Evolutionary conservation across 139 green algal species (phyloP).

Genomic region (Chlorella sp.): DNA sequence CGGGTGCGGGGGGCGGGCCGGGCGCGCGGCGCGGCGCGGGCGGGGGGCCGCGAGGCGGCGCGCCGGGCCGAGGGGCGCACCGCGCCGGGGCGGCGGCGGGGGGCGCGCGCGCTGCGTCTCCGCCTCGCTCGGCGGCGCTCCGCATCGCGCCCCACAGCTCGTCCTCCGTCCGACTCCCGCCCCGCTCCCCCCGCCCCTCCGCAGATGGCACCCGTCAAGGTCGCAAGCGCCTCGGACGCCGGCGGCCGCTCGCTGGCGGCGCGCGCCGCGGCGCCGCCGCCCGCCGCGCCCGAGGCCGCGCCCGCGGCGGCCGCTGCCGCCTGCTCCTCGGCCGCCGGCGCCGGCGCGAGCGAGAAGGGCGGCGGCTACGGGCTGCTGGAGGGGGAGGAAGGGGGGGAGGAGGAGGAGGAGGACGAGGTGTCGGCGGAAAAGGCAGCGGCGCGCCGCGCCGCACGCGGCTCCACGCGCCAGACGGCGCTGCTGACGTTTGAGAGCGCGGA

Average conservation of each 20-base stretch:
- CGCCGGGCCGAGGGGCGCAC: too few species aligned
- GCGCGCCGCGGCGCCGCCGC: background rate
- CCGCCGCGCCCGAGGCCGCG: background rate
- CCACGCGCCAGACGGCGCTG: constrained; percentile 3
- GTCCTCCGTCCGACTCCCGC: too few species aligned
- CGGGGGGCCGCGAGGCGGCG: too few species aligned
- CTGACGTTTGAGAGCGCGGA: constrained; percentile 17
- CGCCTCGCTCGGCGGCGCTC: too few species aligned
- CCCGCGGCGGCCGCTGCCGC: background rate
- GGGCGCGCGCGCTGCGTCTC: too few species aligned
- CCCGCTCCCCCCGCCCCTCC: too few species aligned
- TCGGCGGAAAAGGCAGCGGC: constrained; percentile 8
- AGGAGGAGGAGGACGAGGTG: constrained; percentile 15
- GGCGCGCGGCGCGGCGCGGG: too few species aligned
- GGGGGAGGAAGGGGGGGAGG: background rate
- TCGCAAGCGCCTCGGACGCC: too few species aligned
- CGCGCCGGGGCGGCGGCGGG: too few species aligned
- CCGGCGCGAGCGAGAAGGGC: background rate
- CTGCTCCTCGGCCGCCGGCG: background rate
- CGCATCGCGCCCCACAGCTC: too few species aligned
- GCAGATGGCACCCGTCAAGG: too few species aligned
- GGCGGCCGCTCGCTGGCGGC: background rate
- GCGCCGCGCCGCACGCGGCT: background rate
- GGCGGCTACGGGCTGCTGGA: background rate
- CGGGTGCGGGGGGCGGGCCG: background rate